Base-by-base conservation (phyloP, 2,329 filamentous ascomycete genomes). In the Pyrenochaeta sp. region DNA sequence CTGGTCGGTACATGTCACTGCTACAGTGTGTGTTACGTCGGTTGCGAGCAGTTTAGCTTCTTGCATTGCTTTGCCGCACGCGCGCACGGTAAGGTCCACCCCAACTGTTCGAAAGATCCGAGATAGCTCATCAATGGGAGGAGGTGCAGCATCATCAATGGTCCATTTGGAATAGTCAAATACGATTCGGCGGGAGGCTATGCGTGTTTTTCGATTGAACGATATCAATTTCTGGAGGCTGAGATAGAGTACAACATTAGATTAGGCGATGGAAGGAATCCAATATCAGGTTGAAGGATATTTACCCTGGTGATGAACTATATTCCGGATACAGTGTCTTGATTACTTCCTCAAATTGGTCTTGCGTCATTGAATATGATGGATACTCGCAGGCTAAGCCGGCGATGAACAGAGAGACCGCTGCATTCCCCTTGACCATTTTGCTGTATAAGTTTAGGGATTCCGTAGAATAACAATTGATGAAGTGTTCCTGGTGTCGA, bases 1-100 rank as follows among this genome's bases (percentile, higher is more conserved):
- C 23, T 72, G 66, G 18, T 68, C 68, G 9, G 75, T 78, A 33
- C 73, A 75, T 10, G 75, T 77, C 11, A 76, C 74, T 32, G 71
- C 75, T 7, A 78, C 66, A 12, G 70, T 64, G 46, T 78, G 76
- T 1, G 76, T 78, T 29, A 78, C 68, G 0, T 72, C 68, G 1
- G 50, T 29, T 4, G 61, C 43, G 11, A 32, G 30, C 3, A 67
- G 20, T 1, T 55, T 47, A 27, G 68, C 68, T 49, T 77, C 75
- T 1, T 45, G 21, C 31, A 78, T 56, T 3, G 74, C 75, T 29
- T 70, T 70, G 3, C 60, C 58, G 35, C 72, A 75, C 1, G 75
- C 75, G 2, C 4, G 4, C 9, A 11, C 7, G 6, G n/a, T 27
- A 9, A 27, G 23, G 9, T 27, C 23, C 9, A 27, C 23, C 4